These are phyloP conservation scores for Dillenia suffruticosa DNA, from an alignment of 164 flowering plant genomes.

Conservation along the genomic window DNA sequence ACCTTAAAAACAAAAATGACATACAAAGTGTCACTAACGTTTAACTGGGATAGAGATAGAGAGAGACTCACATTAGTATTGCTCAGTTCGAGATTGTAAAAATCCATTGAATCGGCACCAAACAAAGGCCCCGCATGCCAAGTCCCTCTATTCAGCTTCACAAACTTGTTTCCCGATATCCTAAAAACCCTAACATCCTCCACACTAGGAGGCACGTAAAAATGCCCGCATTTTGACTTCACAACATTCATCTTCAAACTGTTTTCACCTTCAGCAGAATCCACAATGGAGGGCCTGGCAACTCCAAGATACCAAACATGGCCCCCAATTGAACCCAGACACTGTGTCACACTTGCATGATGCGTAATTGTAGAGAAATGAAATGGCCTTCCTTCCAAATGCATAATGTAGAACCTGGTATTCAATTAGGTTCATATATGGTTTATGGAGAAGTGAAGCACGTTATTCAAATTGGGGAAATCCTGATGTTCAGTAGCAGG, in stretches of 20 bases:
- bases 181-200: slow-evolving; percentile 63
- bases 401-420: slow-evolving; percentile 85
- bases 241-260: slow-evolving; percentile 15
- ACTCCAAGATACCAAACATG: slow-evolving; percentile 88
- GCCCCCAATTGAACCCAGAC: slow-evolving; percentile 87
- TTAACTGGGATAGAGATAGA: neutral
- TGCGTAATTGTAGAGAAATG: slow-evolving; percentile 68
- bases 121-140: slow-evolving; percentile 99
- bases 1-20: neutral
- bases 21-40: neutral
- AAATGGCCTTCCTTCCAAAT: slow-evolving; percentile 40
- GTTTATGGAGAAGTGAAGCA: neutral
- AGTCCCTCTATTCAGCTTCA: slow-evolving; percentile 83
- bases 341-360: slow-evolving; percentile 91
- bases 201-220: slow-evolving; percentile 62
- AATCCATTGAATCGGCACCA: slow-evolving; percentile 52
- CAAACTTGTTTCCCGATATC: slow-evolving; percentile 66
- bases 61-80: slow-evolving; percentile 74
- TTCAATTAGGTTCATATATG: neutral
- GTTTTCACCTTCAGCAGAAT: slow-evolving; percentile 15
- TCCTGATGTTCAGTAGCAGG: too few relatives aligned
- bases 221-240: slow-evolving; percentile 65
- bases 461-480: too few relatives aligned
- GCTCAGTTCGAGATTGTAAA: slow-evolving; percentile 85
- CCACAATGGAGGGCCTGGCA: slow-evolving; percentile 66